These are phyloP conservation scores for Rhodosporidiobolus odoratus DNA, from an alignment of 768 basidiomycete species.

Conservation along the genomic window DNA sequence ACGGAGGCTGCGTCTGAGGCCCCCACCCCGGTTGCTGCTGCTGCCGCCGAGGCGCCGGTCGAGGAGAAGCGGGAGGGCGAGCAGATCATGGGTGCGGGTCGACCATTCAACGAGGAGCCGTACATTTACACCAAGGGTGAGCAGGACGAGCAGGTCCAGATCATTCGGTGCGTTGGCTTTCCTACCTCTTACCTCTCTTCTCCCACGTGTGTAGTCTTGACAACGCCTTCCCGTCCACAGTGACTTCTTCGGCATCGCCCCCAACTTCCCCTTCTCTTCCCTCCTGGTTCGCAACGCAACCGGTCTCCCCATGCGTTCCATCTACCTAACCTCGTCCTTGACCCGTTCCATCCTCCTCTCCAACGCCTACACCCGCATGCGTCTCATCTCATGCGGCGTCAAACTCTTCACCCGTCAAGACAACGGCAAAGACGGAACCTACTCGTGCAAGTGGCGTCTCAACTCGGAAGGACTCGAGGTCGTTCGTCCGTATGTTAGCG, in stretches of 20 bases:
- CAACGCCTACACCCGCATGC: slow-evolving; percentile 77
- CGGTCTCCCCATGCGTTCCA: slow-evolving; percentile 65
- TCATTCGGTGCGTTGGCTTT: slow-evolving; percentile 61
- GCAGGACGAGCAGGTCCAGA: slow-evolving; percentile 63
- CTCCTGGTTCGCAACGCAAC: slow-evolving; percentile 80
- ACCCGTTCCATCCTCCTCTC: slow-evolving; percentile 71
- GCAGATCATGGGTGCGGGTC: slow-evolving; percentile 12
- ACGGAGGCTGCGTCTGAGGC: background rate
- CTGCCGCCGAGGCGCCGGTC: slow-evolving; percentile 6
- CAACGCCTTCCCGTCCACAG: slow-evolving; percentile 48
- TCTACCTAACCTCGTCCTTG: slow-evolving; percentile 81
- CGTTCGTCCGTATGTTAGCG: slow-evolving; percentile 73
- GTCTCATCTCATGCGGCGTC: slow-evolving; percentile 87
- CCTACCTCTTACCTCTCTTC: too few relatives aligned
- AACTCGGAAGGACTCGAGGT: slow-evolving; percentile 79
- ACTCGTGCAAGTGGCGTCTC: slow-evolving; percentile 53
- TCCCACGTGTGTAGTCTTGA: background rate
- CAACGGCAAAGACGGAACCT: slow-evolving; percentile 49
- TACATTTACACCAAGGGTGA: slow-evolving; percentile 68
- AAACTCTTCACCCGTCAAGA: slow-evolving; percentile 91
- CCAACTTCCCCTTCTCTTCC: slow-evolving; percentile 67
- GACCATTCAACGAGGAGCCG: slow-evolving; percentile 76
- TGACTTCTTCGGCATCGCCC: slow-evolving; percentile 62
- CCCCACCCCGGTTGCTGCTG: too few relatives aligned
- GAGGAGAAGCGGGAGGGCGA: slow-evolving; percentile 49